Conservation (phyloP, 2,329 filamentous ascomycete species). For the Neofusicoccum ribis region DNA sequence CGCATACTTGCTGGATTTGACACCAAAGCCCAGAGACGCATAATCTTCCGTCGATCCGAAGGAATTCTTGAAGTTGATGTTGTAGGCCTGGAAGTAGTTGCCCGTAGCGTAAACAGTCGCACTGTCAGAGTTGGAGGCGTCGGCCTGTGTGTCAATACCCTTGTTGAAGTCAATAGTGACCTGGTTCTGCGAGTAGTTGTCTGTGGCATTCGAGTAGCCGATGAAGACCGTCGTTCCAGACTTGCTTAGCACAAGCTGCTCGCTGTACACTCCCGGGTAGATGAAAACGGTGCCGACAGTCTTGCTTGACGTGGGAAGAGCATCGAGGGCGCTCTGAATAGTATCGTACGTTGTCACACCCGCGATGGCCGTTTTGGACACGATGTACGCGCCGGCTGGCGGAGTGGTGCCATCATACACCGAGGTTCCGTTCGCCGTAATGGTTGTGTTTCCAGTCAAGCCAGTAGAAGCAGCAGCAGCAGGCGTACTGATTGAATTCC, state of each 20-base stretch:
- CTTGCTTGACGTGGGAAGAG: slow-evolving; percentile 51
- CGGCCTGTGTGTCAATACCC: slow-evolving; percentile 31
- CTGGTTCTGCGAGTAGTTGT: slow-evolving; percentile 55
- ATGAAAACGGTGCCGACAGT: slow-evolving; percentile 59
- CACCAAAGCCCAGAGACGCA: slow-evolving; percentile 52
- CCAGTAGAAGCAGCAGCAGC: slow-evolving; percentile 23
- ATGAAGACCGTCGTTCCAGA: slow-evolving; percentile 56
- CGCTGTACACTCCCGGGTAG: slow-evolving; percentile 56
- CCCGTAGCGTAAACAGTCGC: slow-evolving; percentile 47
- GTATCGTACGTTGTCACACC: slow-evolving; percentile 41
- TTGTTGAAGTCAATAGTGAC: slow-evolving; percentile 57
- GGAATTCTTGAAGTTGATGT: slow-evolving; percentile 56
- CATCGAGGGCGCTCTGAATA: slow-evolving; percentile 55
- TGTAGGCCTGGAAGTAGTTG: slow-evolving; percentile 57
- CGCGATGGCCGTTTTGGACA: slow-evolving; percentile 36
- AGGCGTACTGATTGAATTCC: slow-evolving; percentile 38
- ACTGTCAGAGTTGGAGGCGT: slow-evolving; percentile 50
- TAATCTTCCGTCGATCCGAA: slow-evolving; percentile 37
- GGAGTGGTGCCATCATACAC: slow-evolving; percentile 37
- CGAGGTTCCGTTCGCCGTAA: slow-evolving; percentile 23
- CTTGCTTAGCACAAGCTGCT: slow-evolving; percentile 60
- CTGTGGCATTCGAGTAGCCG: slow-evolving; percentile 57
- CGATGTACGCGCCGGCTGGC: slow-evolving; percentile 50
- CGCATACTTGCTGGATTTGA: slow-evolving; percentile 46
- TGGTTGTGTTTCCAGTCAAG: slow-evolving; percentile 26